These are phyloP conservation scores for Colletotrichum spaethianum DNA, from an alignment of 2,329 filamentous ascomycete species.

Conservation along the genomic window DNA sequence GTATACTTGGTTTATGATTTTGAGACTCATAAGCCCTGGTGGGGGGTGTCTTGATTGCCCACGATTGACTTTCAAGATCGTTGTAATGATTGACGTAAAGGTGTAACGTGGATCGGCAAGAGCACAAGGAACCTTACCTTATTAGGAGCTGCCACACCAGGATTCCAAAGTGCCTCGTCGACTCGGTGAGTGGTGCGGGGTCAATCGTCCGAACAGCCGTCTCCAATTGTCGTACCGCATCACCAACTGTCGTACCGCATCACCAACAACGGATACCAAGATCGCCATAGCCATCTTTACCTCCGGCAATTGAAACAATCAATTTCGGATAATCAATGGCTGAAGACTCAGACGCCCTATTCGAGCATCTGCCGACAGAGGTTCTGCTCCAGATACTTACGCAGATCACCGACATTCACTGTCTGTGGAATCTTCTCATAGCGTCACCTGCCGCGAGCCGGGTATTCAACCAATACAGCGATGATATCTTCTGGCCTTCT, in stretches of 20 bases:
- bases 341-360: not conserved
- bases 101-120: slow-evolving; percentile 9
- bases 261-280: not conserved
- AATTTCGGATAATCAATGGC: not conserved
- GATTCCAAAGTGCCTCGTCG: not conserved
- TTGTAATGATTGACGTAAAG: slow-evolving; percentile 31
- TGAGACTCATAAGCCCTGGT: too few species aligned
- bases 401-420: slow-evolving; percentile 22
- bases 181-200: slow-evolving; percentile 32
- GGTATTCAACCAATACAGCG: slow-evolving; percentile 20
- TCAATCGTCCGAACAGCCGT: not conserved
- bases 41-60: not conserved
- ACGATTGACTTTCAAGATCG: slow-evolving; percentile 8
- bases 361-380: slow-evolving; percentile 31
- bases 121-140: slow-evolving; percentile 10
- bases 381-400: slow-evolving; percentile 30
- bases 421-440: slow-evolving; percentile 23
- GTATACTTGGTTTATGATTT: not conserved
- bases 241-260: not conserved
- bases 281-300: not conserved
- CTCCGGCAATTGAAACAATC: not conserved
- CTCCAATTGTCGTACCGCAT: not conserved
- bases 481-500: slow-evolving; percentile 23
- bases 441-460: slow-evolving; percentile 25
- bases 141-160: not conserved